These are phyloP conservation scores for Bryoglossum gracile DNA, from an alignment of 495 filamentous ascomycete genomes.

Conservation along the genomic window DNA sequence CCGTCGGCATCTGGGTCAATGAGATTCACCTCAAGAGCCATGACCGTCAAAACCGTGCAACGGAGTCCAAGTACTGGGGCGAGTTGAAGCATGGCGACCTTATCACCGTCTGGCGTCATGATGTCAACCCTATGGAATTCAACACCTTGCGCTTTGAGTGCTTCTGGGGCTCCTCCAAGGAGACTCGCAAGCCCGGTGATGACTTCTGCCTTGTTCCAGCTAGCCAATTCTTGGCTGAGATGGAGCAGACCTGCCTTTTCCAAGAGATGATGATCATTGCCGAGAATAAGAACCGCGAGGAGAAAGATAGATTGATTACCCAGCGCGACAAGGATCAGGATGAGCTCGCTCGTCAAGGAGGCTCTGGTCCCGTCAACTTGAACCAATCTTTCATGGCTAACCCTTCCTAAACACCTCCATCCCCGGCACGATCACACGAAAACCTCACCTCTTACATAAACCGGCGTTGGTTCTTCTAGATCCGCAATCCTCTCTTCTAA, in stretches of 20 bases:
- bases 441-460: constrained; percentile 2
- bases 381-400: constrained; percentile 4
- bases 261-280: constrained; percentile 11
- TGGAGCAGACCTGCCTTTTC: constrained; percentile 12
- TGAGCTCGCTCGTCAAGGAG: neutral
- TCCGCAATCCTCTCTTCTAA: too few species aligned
- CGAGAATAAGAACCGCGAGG: constrained; percentile 6
- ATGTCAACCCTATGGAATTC: constrained; percentile 32
- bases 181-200: constrained; percentile 10
- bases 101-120: constrained; percentile 51
- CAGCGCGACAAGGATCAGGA: constrained; percentile 3
- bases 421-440: neutral
- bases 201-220: constrained; percentile 1
- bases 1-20: constrained; percentile 66
- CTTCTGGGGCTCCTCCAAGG: constrained; percentile 43
- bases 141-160: constrained; percentile 49
- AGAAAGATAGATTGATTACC: constrained; percentile 10
- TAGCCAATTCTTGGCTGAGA: constrained; percentile 5
- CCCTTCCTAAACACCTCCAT: neutral
- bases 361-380: neutral
- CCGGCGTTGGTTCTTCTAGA: too few species aligned
- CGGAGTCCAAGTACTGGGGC: constrained; percentile 49
- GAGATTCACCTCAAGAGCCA: constrained; percentile 46
- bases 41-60: constrained; percentile 33
- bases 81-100: constrained; percentile 65